Conservation (phyloP, 305 asterid species). For the Withania somnifera region DNA sequence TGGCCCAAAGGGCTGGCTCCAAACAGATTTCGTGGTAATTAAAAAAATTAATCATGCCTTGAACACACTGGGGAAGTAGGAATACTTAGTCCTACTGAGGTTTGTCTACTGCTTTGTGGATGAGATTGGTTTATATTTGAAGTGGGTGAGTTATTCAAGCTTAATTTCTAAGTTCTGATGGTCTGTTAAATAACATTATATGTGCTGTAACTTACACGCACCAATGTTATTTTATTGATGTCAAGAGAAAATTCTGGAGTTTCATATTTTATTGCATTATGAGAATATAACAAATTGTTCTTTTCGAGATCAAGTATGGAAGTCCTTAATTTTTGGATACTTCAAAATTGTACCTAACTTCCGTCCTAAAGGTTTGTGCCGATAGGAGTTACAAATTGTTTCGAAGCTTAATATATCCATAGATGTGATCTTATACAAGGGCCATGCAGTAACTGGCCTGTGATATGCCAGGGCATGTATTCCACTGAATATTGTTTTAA, state of each 20-base stretch:
- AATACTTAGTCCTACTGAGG: not conserved
- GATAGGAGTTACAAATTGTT: not conserved
- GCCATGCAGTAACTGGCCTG: not conserved
- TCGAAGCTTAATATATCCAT: not conserved
- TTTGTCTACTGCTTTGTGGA: not conserved
- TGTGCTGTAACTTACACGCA: not conserved
- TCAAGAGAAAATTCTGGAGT: not conserved
- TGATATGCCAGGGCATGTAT: not conserved
- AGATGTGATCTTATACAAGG: not conserved
- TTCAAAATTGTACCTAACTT: not conserved
- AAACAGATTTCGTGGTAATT: too few relatives aligned
- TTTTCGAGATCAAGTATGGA: not conserved
- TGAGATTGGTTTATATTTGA: not conserved
- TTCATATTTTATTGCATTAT: not conserved
- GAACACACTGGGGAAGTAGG: too few relatives aligned
- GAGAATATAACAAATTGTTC: not conserved
- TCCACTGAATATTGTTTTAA: not conserved
- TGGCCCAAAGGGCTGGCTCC: too few relatives aligned
- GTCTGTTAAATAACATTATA: not conserved
- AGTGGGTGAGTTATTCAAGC: not conserved
- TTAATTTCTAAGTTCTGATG: not conserved
- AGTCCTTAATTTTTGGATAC: not conserved
- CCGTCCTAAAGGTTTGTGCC: not conserved
- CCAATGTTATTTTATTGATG: not conserved
- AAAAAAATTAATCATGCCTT: too few relatives aligned